phyloP scores from a whole-genome alignment of 129 eudicot genomes.

The Tagetes patula region DNA sequence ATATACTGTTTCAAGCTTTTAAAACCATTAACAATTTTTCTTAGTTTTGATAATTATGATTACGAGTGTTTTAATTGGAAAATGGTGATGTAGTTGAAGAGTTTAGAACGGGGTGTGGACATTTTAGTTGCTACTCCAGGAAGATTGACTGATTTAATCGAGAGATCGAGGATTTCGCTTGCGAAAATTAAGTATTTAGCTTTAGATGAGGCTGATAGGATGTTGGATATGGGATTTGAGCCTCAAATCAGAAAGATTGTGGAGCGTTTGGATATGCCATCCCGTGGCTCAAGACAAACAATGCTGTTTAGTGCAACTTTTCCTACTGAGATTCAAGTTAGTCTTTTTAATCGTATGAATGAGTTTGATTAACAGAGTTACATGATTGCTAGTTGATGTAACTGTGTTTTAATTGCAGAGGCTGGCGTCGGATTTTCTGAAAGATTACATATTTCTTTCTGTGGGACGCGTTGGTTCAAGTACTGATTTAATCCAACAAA shows the following conservation, averaged over 20 bases:
- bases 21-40: neutral
- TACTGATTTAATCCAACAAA: slow-evolving; percentile 66
- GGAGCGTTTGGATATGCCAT: slow-evolving; percentile 73
- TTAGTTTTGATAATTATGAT: neutral
- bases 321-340: slow-evolving; percentile 74
- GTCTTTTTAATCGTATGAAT: slow-evolving; percentile 3
- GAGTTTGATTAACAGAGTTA: neutral
- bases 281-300: slow-evolving; percentile 62
- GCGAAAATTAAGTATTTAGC: slow-evolving; percentile 57
- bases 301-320: slow-evolving; percentile 92
- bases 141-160: slow-evolving; percentile 73
- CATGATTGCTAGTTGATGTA: neutral
- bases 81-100: slow-evolving; percentile 41
- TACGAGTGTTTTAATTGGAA: neutral
- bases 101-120: slow-evolving; percentile 65
- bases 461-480: slow-evolving; percentile 87
- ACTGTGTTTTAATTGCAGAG: slow-evolving; percentile 40
- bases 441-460: slow-evolving; percentile 60
- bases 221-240: slow-evolving; percentile 94
- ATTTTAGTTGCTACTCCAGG: slow-evolving; percentile 92
- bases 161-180: slow-evolving; percentile 64
- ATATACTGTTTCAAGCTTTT: neutral
- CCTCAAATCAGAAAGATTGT: slow-evolving; percentile 75
- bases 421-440: slow-evolving; percentile 73
- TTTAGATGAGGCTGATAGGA: slow-evolving; percentile 87